Conservation (phyloP, 352 stramenopile species). For the Globisporangium viniferum region DNA sequence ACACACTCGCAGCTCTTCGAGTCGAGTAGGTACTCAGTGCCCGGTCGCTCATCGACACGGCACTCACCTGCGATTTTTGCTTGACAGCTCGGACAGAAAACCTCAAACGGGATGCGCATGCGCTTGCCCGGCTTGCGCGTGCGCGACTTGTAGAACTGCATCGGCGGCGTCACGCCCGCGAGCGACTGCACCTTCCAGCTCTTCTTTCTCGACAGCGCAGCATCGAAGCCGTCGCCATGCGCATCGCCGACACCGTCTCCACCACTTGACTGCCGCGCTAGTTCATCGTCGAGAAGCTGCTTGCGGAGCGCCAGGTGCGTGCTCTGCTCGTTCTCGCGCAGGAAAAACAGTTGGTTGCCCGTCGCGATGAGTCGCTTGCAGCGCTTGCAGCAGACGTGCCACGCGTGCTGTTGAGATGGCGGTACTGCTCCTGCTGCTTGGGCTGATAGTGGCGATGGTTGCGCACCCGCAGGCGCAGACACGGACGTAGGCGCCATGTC, state of each 20-base stretch:
- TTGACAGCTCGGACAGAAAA: constrained; percentile 46
- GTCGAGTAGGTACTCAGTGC: constrained; percentile 50
- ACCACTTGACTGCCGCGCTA: background rate
- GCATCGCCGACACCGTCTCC: no score
- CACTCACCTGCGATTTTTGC: constrained; percentile 50
- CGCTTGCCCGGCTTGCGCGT: constrained; percentile 37
- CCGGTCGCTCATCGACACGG: constrained; percentile 36
- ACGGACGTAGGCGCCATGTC: background rate
- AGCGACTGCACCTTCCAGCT: constrained; percentile 32
- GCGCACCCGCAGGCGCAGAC: no score
- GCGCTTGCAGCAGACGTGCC: constrained; percentile 15
- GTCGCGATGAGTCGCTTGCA: constrained; percentile 13
- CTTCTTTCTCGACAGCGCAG: constrained; percentile 7
- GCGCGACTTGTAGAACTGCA: constrained; percentile 50
- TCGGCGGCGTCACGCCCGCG: constrained; percentile 23
- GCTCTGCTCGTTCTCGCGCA: constrained; percentile 19
- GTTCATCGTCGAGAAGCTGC: constrained; percentile 12
- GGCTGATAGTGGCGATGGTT: background rate
- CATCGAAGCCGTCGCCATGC: background rate
- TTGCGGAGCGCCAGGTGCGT: constrained; percentile 18
- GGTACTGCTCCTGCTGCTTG: background rate
- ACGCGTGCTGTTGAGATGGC: background rate
- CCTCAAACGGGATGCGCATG: constrained; percentile 42
- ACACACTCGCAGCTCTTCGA: constrained; percentile 42
- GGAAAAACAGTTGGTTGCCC: constrained; percentile 14